These are phyloP conservation scores for Cutaneotrichosporon arboriforme DNA, from an alignment of 1,284 basidiomycete species.

Conservation along the genomic window DNA sequence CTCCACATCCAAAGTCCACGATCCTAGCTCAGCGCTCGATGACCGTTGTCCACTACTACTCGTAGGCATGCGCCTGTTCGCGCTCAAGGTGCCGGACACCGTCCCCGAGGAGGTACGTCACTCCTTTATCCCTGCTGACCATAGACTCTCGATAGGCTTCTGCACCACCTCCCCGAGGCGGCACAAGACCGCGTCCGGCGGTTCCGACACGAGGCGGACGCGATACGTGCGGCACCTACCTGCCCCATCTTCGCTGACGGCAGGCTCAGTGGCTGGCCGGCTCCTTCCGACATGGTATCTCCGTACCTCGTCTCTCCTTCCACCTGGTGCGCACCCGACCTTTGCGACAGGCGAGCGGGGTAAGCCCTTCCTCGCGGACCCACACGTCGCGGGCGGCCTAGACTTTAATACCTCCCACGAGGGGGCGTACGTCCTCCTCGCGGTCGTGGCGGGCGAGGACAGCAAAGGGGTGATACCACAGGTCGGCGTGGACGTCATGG, in stretches of 20 bases:
- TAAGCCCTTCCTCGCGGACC: conserved; percentile 34
- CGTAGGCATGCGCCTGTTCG: conserved; percentile 13
- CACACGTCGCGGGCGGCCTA: conserved; percentile 18
- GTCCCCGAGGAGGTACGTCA: conserved; percentile 16
- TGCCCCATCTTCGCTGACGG: background rate
- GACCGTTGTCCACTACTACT: background rate
- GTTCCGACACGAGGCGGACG: conserved; percentile 30
- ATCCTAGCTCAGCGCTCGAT: too few species aligned
- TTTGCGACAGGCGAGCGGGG: conserved; percentile 27
- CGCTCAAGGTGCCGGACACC: conserved; percentile 12
- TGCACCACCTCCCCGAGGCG: conserved; percentile 17
- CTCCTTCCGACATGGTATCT: conserved; percentile 38
- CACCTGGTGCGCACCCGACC: conserved; percentile 4
- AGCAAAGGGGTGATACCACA: background rate
- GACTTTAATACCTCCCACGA: conserved; percentile 45
- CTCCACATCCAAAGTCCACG: too few species aligned
- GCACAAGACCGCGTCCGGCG: conserved; percentile 26
- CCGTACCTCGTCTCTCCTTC: conserved; percentile 15
- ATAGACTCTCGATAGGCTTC: conserved; percentile 26
- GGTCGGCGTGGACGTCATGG: conserved; percentile 42
- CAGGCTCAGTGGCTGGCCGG: conserved; percentile 34
- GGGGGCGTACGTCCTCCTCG: conserved; percentile 31
- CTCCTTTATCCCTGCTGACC: too few species aligned
- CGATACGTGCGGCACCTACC: conserved; percentile 21
- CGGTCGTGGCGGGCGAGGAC: conserved; percentile 9